Conservation (phyloP, 768 basidiomycete genomes). For the Naematelia encephala region DNA sequence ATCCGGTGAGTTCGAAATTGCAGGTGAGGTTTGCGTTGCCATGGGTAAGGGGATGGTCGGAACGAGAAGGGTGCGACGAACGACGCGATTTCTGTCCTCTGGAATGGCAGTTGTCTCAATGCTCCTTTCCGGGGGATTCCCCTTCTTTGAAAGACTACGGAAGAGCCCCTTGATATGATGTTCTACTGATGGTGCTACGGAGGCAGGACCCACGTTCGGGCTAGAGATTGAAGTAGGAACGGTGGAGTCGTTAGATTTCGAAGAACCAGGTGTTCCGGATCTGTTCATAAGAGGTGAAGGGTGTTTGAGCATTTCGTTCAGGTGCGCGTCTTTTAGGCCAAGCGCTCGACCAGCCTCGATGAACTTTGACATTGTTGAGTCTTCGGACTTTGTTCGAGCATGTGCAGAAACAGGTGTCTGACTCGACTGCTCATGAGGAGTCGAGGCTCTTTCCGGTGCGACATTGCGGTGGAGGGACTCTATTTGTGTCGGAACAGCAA, state of each 20-base stretch:
- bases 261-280: constrained; percentile 13
- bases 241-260: background rate
- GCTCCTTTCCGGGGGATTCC: background rate
- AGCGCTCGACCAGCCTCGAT: constrained; percentile 35
- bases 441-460: background rate
- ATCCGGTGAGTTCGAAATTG: constrained; percentile 2
- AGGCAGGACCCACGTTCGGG: background rate
- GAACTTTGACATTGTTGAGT: constrained; percentile 31
- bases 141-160: constrained; percentile 23
- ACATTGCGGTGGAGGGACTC: no score
- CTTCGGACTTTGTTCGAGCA: constrained; percentile 5
- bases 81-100: constrained; percentile 12
- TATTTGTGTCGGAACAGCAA: background rate
- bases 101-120: background rate
- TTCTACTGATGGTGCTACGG: constrained; percentile 5
- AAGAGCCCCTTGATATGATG: constrained; percentile 26
- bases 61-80: constrained; percentile 25
- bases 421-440: background rate
- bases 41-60: constrained; percentile 8
- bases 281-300: constrained; percentile 20
- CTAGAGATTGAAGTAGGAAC: constrained; percentile 6
- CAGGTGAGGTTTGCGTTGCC: constrained; percentile 1
- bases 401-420: background rate
- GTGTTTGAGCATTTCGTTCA: constrained; percentile 32
- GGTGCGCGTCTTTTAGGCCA: constrained; percentile 28